A percentile compares a stretch with the other conserved stretches of the same genome.
phyloP scores from a whole-genome alignment of 192 early-diverging fungal species.

The Thoreauomyces humboldtii region DNA sequence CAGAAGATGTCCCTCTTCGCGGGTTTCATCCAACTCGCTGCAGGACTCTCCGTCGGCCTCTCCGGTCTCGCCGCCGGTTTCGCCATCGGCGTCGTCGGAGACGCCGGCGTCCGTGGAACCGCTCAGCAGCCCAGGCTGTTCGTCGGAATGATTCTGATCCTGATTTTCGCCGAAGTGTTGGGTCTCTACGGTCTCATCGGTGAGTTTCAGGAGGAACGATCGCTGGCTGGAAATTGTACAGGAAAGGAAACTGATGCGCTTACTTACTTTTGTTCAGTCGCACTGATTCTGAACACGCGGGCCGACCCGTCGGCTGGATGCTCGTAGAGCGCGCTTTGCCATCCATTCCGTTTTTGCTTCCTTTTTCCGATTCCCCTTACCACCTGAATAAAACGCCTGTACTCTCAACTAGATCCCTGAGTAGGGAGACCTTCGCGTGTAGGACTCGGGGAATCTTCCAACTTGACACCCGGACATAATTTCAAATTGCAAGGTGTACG shows the following conservation, averaged over 20 bases:
- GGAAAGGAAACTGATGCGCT: neutral
- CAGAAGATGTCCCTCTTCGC: conserved; percentile 52
- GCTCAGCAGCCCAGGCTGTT: conserved; percentile 88
- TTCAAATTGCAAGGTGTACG: too few species aligned
- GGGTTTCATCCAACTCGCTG: conserved; percentile 89
- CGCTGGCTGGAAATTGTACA: neutral
- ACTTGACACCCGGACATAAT: too few species aligned
- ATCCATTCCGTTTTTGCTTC: too few species aligned
- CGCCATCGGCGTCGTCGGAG: conserved; percentile 95
- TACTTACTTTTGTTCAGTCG: conserved; percentile 49
- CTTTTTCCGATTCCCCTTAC: too few species aligned
- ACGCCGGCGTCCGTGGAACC: conserved; percentile 88
- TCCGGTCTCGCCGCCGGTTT: conserved; percentile 92
- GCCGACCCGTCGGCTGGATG: conserved; percentile 39
- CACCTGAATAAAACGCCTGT: too few species aligned
- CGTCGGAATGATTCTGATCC: conserved; percentile 83
- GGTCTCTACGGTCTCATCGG: conserved; percentile 93
- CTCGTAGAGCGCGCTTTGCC: too few species aligned
- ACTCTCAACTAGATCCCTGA: too few species aligned
- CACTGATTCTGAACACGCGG: conserved; percentile 97
- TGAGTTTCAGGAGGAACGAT: neutral
- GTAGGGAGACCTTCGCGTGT: too few species aligned
- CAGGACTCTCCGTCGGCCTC: conserved; percentile 89
- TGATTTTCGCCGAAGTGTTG: conserved; percentile 99
- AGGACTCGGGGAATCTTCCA: too few species aligned